Evolutionary conservation across 768 basidiomycete genomes (phyloP).

Genomic region (Boletus vermiculosoides): DNA sequence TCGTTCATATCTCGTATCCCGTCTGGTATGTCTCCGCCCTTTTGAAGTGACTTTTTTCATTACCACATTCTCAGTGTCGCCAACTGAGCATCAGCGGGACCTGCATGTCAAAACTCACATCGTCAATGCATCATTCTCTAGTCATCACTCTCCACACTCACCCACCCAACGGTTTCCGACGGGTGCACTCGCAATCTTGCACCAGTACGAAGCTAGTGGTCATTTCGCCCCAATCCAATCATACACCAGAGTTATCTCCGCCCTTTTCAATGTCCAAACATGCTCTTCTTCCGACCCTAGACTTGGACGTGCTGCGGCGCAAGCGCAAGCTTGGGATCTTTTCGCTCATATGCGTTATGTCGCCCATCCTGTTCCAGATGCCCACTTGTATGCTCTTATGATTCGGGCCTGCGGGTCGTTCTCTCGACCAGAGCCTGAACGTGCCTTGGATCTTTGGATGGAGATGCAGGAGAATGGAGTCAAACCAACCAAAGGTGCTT

Average conservation of each 20-base stretch:
- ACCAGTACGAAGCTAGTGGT: constrained; percentile 65
- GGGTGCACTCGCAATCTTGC: constrained; percentile 64
- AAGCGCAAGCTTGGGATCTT: constrained; percentile 89
- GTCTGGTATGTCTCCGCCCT: constrained; percentile 37
- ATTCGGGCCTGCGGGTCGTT: constrained; percentile 76
- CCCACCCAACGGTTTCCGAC: constrained; percentile 47
- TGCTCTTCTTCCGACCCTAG: constrained; percentile 20
- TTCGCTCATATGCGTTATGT: constrained; percentile 96
- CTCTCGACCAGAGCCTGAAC: constrained; percentile 74
- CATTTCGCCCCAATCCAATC: constrained; percentile 67
- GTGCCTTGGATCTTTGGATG: constrained; percentile 88
- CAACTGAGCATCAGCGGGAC: constrained; percentile 60
- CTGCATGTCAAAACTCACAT: constrained; percentile 72
- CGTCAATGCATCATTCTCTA: constrained; percentile 3
- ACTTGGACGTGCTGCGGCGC: constrained; percentile 44
- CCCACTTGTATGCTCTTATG: constrained; percentile 76
- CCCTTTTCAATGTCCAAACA: constrained; percentile 49
- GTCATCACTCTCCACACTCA: constrained; percentile 22
- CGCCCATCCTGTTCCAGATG: constrained; percentile 79
- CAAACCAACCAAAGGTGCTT: constrained; percentile 64
- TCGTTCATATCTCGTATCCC: constrained; percentile 41
- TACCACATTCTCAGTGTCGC: constrained; percentile 29
- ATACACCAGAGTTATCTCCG: constrained; percentile 67
- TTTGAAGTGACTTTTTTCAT: background rate
- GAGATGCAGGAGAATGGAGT: constrained; percentile 85